These are phyloP conservation scores for Calophaca sinica DNA, from an alignment of 306 rosid genomes.

Conservation along the genomic window DNA sequence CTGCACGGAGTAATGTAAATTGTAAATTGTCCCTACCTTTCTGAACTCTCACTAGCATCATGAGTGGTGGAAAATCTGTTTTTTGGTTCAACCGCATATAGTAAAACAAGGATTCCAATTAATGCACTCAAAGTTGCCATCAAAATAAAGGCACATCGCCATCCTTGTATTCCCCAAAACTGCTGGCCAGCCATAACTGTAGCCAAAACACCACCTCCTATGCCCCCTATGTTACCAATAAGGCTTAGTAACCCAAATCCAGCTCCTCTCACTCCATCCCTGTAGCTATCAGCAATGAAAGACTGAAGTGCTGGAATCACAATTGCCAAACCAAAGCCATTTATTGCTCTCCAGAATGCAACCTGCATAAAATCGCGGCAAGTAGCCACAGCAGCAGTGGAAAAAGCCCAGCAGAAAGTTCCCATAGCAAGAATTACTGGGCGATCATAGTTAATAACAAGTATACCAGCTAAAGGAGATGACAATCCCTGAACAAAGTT, in stretches of 20 bases:
- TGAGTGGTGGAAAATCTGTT: constrained; percentile 41
- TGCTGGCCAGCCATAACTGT: constrained; percentile 92
- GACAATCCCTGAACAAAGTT: constrained; percentile 86
- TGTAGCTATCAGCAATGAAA: constrained; percentile 92
- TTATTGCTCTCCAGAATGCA: constrained; percentile 91
- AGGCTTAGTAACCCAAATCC: constrained; percentile 89
- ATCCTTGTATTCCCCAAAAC: constrained; percentile 78
- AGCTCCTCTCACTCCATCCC: constrained; percentile 76
- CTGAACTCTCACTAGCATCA: constrained; percentile 50
- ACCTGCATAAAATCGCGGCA: constrained; percentile 71
- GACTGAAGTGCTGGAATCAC: constrained; percentile 98
- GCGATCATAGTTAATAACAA: constrained; percentile 79
- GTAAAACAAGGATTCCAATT: constrained; percentile 81
- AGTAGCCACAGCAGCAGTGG: constrained; percentile 89
- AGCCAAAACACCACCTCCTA: constrained; percentile 96
- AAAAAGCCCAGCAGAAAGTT: constrained; percentile 91
- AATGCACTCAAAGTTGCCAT: constrained; percentile 82
- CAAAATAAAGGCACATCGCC: constrained; percentile 85
- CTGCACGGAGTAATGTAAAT: neutral
- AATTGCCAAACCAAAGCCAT: constrained; percentile 94
- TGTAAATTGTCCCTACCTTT: constrained; percentile 56
- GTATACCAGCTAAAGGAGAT: constrained; percentile 92
- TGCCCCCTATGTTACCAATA: constrained; percentile 82
- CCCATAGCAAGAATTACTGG: constrained; percentile 90
- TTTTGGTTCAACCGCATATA: constrained; percentile 81